phyloP scores from a whole-genome alignment of 2,329 filamentous ascomycete genomes.

The Graphilbum ipis-grandicollis region DNA sequence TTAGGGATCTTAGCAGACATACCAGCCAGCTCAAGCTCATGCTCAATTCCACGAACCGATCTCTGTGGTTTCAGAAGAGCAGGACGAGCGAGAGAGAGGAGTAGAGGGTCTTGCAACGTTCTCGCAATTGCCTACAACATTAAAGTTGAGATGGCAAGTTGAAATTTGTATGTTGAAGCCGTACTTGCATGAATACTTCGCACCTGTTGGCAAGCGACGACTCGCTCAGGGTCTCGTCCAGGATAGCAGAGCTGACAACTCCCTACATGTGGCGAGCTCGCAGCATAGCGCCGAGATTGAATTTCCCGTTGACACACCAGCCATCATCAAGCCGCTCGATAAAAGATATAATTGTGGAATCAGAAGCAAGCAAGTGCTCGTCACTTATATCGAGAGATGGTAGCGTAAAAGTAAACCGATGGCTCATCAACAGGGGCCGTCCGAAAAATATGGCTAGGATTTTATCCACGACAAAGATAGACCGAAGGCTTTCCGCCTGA shows the following conservation, averaged over 20 bases:
- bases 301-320: background rate
- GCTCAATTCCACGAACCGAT: background rate
- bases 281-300: background rate
- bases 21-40: background rate
- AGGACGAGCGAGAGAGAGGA: background rate
- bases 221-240: background rate
- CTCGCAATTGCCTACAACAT: background rate
- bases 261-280: background rate
- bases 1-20: background rate
- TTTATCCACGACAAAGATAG: background rate
- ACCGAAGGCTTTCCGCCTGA: background rate
- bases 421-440: background rate
- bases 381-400: background rate
- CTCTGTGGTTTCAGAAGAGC: background rate
- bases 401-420: background rate
- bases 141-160: background rate
- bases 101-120: background rate
- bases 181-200: background rate
- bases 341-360: background rate
- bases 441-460: background rate
- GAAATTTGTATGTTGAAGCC: too few relatives aligned
- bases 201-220: background rate
- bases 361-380: background rate
- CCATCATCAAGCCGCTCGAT: background rate
- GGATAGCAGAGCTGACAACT: background rate